phyloP scores from a whole-genome alignment of 1,284 basidiomycete species.

The Farysia itapuensis region DNA sequence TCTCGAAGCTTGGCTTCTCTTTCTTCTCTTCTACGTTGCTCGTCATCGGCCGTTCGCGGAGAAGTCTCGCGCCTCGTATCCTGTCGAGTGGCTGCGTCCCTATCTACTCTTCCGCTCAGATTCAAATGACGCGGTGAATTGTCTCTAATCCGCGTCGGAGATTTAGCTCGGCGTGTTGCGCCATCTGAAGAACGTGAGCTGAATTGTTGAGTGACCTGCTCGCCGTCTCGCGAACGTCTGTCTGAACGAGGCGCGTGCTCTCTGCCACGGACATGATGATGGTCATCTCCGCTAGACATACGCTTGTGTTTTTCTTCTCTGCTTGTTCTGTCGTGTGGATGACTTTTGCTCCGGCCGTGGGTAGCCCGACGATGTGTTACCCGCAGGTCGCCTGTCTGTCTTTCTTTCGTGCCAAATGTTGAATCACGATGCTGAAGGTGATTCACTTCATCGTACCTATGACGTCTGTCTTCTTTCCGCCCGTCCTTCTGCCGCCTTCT shows the following conservation, averaged over 20 bases:
- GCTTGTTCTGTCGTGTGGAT: not conserved
- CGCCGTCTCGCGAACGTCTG: slow-evolving; percentile 1
- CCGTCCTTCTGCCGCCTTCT: slow-evolving; percentile 65
- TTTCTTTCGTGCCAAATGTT: not conserved
- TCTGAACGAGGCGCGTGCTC: slow-evolving; percentile 1
- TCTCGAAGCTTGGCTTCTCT: slow-evolving; percentile 81
- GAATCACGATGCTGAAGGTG: slow-evolving; percentile 28
- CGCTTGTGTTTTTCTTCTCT: not conserved
- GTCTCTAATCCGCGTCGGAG: too few species aligned
- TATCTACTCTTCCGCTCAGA: not conserved
- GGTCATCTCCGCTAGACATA: not conserved
- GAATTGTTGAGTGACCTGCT: not conserved
- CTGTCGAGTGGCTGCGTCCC: slow-evolving; percentile 4
- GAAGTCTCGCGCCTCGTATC: slow-evolving; percentile 13
- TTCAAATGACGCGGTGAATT: too few species aligned
- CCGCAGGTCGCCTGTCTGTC: too few species aligned
- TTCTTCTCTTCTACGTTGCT: slow-evolving; percentile 62
- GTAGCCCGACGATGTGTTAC: too few species aligned
- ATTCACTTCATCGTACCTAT: slow-evolving; percentile 6
- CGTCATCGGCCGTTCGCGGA: slow-evolving; percentile 34
- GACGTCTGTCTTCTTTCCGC: slow-evolving; percentile 57
- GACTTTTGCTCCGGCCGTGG: not conserved
- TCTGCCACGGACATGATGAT: not conserved
- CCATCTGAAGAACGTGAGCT: not conserved
- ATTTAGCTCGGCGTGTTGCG: not conserved